These are phyloP conservation scores for Euphorbia pulcherrima DNA, from an alignment of 345 rosid species.

Conservation along the genomic window DNA sequence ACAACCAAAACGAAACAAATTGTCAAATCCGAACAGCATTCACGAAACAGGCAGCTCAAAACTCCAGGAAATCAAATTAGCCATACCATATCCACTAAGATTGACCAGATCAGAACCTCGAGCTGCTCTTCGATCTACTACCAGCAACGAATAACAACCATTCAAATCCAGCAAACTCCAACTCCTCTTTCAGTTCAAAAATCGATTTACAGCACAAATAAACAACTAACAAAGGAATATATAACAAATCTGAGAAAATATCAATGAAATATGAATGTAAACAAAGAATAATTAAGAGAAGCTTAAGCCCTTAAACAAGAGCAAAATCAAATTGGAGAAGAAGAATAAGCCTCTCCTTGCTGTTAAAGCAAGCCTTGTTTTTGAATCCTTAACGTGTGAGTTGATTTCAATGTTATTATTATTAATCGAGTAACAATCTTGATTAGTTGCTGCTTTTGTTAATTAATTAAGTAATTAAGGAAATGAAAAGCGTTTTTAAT, in stretches of 20 bases:
- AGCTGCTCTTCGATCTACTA: conserved; percentile 44
- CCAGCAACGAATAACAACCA: conserved; percentile 31
- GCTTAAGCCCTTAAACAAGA: conserved; percentile 42
- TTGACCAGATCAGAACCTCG: conserved; percentile 41
- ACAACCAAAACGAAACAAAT: conserved; percentile 7
- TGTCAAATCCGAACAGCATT: neutral
- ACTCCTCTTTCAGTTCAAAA: neutral
- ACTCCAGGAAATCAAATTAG: neutral
- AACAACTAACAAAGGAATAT: conserved; percentile 11
- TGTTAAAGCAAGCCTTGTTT: conserved; percentile 8
- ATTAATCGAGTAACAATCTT: neutral
- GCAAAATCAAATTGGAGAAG: conserved; percentile 30
- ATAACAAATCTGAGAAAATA: conserved; percentile 1
- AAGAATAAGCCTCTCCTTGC: conserved; percentile 36
- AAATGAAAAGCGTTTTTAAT: conserved; percentile 19
- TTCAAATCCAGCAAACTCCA: conserved; percentile 16
- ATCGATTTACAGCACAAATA: conserved; percentile 21
- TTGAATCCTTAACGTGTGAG: conserved; percentile 11
- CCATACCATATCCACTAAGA: conserved; percentile 36
- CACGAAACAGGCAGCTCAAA: conserved; percentile 8
- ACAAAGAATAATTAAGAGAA: conserved; percentile 21
- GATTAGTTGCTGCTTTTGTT: conserved; percentile 7
- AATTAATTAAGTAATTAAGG: conserved; percentile 19
- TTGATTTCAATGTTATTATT: neutral
- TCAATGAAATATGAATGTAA: too few relatives aligned